Base-by-base conservation (phyloP, 768 basidiomycete genomes). In the Termitomyces sp. region DNA sequence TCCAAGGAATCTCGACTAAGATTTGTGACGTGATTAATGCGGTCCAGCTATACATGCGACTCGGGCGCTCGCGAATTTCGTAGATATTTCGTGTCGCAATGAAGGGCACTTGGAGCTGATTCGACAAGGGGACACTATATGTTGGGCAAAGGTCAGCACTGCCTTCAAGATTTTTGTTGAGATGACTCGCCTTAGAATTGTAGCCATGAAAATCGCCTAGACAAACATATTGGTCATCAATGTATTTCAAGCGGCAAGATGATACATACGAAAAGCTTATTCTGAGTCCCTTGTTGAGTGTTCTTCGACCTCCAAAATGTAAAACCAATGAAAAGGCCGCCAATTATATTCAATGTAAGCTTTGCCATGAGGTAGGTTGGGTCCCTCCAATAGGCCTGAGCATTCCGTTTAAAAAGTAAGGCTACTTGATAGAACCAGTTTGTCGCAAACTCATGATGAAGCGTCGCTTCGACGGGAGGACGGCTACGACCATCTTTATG, bases 41-140 rank as follows among this genome's bases (percentile, higher is more conserved):
- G 0, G 79, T 75, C 87, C 86, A 89, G 56, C 76, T 79, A 69
- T 89, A 89, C 73, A 84, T 87, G 40, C 81, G 73, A 55, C 83
- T 84, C 0, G 86, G 77, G 3, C 83, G 79, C 67, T 89, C 87
- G n/a, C 87, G 80, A 37, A 86, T 80, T 64, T 87, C 84, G 62
- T 87, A 88, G 30, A 89, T 72, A 1, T 67, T 72, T n/a, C 88
- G 83, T 53, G 82, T 78, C 33, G 74, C 70, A 58, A 88, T 75
- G 72, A 82, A 88, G 37, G 80, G 76, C 18, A 83, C 79, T 66
- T 86, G 86, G 0, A 88, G 76, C 64, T 89, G 86, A 63, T 86
- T 83, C 10, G 83, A 77, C 22, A 87, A 72, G 0, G 85, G 81
- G 0, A 81, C 80, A 63, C 74, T 74, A 33, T 4, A 16, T 0